Evolutionary conservation across 2,329 filamentous ascomycete species (phyloP).

Genomic region (Xylaria sp.): DNA sequence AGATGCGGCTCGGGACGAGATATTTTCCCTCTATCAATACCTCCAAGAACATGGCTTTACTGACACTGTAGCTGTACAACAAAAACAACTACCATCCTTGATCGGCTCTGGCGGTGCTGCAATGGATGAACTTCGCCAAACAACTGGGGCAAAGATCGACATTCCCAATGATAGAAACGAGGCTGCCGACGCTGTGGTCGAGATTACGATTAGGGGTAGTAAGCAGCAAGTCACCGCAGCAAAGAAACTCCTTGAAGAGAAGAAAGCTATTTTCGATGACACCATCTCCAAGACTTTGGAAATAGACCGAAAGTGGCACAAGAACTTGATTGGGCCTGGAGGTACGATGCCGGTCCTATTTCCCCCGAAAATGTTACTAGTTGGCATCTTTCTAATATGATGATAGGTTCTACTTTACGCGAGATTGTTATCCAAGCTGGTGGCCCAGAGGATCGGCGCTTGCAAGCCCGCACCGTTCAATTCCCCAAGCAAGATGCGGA

Average conservation of each 20-base stretch:
- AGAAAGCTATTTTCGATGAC: conserved; percentile 86
- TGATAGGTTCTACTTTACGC: conserved; percentile 81
- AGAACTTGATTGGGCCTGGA: conserved; percentile 85
- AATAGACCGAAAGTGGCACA: conserved; percentile 94
- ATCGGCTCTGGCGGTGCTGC: conserved; percentile 91
- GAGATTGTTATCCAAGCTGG: conserved; percentile 88
- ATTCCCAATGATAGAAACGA: conserved; percentile 84
- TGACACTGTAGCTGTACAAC: conserved; percentile 83
- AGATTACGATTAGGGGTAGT: conserved; percentile 92
- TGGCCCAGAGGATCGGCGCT: conserved; percentile 85
- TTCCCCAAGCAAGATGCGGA: conserved; percentile 91
- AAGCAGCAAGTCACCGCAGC: conserved; percentile 91
- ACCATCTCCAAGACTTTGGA: conserved; percentile 86
- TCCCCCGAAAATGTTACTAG: background rate
- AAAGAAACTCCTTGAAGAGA: conserved; percentile 88
- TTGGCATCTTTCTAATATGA: conserved; percentile 51
- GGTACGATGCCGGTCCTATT: conserved; percentile 66
- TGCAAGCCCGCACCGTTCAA: conserved; percentile 88
- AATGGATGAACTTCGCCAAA: conserved; percentile 87
- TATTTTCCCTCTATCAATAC: conserved; percentile 88
- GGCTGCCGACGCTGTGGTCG: conserved; percentile 73
- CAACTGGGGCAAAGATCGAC: conserved; percentile 89
- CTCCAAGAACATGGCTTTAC: conserved; percentile 86
- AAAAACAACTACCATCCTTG: conserved; percentile 90
- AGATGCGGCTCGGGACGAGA: conserved; percentile 90